Evolutionary conservation across 345 rosid genomes (phyloP).

Genomic region (Xanthoceras sorbifolium): DNA sequence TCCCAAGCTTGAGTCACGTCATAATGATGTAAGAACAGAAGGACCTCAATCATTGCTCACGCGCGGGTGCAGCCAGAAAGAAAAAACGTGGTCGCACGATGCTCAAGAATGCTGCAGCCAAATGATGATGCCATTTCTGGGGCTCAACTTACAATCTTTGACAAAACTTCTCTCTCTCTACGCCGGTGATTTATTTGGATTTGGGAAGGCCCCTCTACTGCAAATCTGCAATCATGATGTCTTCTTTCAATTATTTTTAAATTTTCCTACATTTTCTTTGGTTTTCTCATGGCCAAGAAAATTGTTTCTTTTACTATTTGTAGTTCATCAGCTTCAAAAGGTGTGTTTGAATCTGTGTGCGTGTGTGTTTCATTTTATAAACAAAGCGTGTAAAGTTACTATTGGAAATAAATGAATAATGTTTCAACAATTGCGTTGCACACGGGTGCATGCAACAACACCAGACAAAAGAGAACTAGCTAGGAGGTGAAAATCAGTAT

Average conservation of each 20-base stretch:
- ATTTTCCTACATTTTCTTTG: not conserved
- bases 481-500: not conserved
- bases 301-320: not conserved
- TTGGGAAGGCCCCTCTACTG: slow-evolving; percentile 3
- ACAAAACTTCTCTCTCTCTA: slow-evolving; percentile 11
- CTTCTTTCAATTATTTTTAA: not conserved
- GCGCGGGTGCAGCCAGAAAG: slow-evolving; percentile 20
- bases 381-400: no score
- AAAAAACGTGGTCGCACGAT: slow-evolving; percentile 29
- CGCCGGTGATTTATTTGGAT: not conserved
- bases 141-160: slow-evolving; percentile 25
- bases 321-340: no score
- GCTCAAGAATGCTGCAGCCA: not conserved
- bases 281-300: not conserved
- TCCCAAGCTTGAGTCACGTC: not conserved
- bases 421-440: not conserved
- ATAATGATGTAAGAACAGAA: not conserved
- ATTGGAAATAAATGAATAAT: no score
- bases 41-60: slow-evolving; percentile 28
- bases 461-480: not conserved
- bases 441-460: not conserved
- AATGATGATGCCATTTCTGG: not conserved
- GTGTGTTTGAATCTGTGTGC: no score
- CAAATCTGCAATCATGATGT: slow-evolving; percentile 7
- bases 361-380: no score